Evolutionary conservation across 129 eudicot species (phyloP).

Genomic region (Chrysanthemum makinoi): DNA sequence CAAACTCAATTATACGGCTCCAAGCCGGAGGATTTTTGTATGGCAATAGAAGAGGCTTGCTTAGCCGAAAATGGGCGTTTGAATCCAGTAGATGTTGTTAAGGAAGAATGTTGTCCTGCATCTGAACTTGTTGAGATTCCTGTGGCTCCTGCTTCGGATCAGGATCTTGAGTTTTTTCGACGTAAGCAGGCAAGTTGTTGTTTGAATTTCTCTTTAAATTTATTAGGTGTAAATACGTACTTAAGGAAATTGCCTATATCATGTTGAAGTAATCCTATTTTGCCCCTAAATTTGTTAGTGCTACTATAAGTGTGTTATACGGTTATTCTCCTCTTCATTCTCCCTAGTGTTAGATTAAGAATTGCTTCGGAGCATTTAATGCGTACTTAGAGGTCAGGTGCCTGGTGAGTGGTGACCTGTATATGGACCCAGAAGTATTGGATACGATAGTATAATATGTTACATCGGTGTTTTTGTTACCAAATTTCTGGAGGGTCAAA

Average conservation of each 20-base stretch:
- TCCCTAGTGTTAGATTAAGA: no score
- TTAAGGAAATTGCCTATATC: neutral
- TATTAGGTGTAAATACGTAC: neutral
- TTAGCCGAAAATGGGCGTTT: slow-evolving; percentile 56
- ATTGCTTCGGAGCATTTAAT: no score
- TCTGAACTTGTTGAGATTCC: slow-evolving; percentile 17
- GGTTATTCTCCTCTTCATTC: no score
- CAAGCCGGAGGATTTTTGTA: slow-evolving; percentile 66
- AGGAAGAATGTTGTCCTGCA: slow-evolving; percentile 15
- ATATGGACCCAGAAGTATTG: no score
- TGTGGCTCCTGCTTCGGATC: slow-evolving; percentile 7
- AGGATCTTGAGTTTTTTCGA: slow-evolving; percentile 13
- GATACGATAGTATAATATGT: no score
- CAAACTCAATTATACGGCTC: slow-evolving; percentile 81
- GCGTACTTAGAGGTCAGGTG: no score
- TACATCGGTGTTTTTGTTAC: no score
- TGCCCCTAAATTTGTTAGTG: neutral
- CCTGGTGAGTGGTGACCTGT: no score
- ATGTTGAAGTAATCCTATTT: slow-evolving; percentile 7
- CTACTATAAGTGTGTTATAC: neutral
- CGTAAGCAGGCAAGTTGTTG: slow-evolving; percentile 27
- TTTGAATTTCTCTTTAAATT: neutral
- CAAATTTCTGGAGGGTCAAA: neutral
- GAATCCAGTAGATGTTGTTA: slow-evolving; percentile 20
- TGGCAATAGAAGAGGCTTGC: slow-evolving; percentile 88